Evolutionary conservation across 805 yeast species (phyloP), one percentile per base, ranked within the genome.

Genomic region (Groenewaldozyma tartarivorans): DNA sequence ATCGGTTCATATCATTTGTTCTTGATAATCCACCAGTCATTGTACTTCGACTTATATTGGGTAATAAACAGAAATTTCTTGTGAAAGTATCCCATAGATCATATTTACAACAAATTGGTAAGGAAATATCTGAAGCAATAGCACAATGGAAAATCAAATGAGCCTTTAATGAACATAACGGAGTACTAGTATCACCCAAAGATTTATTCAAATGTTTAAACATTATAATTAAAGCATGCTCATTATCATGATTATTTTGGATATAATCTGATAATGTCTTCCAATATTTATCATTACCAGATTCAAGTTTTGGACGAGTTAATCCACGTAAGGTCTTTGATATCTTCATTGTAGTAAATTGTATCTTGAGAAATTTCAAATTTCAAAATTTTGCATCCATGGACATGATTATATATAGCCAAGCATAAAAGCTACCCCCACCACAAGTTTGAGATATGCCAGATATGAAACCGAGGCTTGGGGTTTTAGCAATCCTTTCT

Each of bases 111-210:
- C 16, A 13, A n/a, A 38, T 39, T 4, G 34, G 35, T 20, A 34
- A 11, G 26, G 27, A 34, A 20, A 29, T 45, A 41, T 46, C 47
- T 29, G 50, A 40, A 18, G 43, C 37, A 19, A 48, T 35, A 20
- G 32, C 38, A 6, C 40, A 27, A 38, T 48, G 51, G 35, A 46
- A 41, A 2, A 48, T 26, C 18, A 38, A 29, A 32, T 48, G 51
- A n/a, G 49, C 51, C 33, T 46, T 45, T 32, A 48, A 15, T 20
- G 13, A 22, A 7, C 34, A 38, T 31, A 19, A 24, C 33, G 20
- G 20, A 13, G 19, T 32, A 19, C 33, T 29, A 9, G 19, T 46
- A 42, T 15, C 41, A 37, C 30, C 38, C 7, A 24, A 13, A 7
- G 13, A 7, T 24, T 13, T 41, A 5, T 40, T 32, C 29, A 48